Conservation (phyloP, 164 flowering plant genomes). For the grape (Vitis vinifera) region ASM3070453v1 NC_081821.1:9231001-9231500, state of each 20-base stretch:
- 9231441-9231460: neutral
- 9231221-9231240: constrained; percentile 25
- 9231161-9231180: constrained; percentile 52
- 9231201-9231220: constrained; percentile 39
- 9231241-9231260: constrained; percentile 29
- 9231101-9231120: constrained; percentile 22
- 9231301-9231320: neutral
- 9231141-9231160: constrained; percentile 69
- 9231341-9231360: neutral
- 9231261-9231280: constrained; percentile 35
- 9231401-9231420: neutral
- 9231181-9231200: constrained; percentile 75
- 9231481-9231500: neutral
- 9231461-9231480: neutral
- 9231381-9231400: neutral
- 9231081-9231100: constrained; percentile 51
- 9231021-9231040: constrained; percentile 24
- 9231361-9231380: neutral
- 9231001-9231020: constrained; percentile 24
- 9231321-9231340: neutral
- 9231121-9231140: constrained; percentile 53
- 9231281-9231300: neutral
- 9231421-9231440: too few relatives aligned
- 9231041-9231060: constrained; percentile 15
- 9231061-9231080: constrained; percentile 23